These are phyloP conservation scores for Sporodiniella umbellata DNA, from an alignment of 371 early-diverging fungal species.

Conservation along the genomic window DNA sequence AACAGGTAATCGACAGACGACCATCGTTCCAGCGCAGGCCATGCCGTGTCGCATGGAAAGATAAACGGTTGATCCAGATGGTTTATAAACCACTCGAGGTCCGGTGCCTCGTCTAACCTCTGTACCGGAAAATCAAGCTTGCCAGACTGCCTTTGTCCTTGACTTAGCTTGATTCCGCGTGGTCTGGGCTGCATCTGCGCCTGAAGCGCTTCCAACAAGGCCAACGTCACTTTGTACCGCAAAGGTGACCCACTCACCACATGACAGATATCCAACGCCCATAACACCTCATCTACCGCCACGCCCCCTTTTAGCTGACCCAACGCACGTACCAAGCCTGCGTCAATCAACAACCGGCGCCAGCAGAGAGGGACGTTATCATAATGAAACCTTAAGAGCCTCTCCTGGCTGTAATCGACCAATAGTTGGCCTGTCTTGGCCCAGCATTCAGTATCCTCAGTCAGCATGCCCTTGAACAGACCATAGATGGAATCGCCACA, in stretches of 20 bases:
- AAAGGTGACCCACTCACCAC: slow-evolving; percentile 59
- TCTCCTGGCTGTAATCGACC: slow-evolving; percentile 40
- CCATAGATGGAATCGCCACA: slow-evolving; percentile 11
- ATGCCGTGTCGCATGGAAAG: slow-evolving; percentile 49
- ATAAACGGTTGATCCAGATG: slow-evolving; percentile 32
- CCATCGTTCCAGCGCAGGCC: slow-evolving; percentile 79
- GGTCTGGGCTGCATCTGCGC: too few relatives aligned
- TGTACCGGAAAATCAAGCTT: too few relatives aligned
- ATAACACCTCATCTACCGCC: slow-evolving; percentile 10
- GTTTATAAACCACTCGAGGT: too few relatives aligned
- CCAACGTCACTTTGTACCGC: too few relatives aligned
- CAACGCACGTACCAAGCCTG: slow-evolving; percentile 42
- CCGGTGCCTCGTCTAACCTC: too few relatives aligned
- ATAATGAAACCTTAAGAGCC: slow-evolving; percentile 39
- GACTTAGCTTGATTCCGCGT: too few relatives aligned
- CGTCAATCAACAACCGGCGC: slow-evolving; percentile 58
- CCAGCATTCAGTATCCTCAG: neutral
- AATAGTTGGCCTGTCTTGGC: slow-evolving; percentile 7
- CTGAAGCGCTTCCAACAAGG: too few relatives aligned
- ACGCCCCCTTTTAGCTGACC: slow-evolving; percentile 12
- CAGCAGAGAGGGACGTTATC: slow-evolving; percentile 53
- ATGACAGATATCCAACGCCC: slow-evolving; percentile 45
- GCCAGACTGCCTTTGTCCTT: too few relatives aligned
- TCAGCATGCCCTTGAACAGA: slow-evolving; percentile 7
- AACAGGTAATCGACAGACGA: slow-evolving; percentile 54